These are phyloP conservation scores for Neofusicoccum laricinum DNA, from an alignment of 2,329 filamentous ascomycete species.

Conservation along the genomic window DNA sequence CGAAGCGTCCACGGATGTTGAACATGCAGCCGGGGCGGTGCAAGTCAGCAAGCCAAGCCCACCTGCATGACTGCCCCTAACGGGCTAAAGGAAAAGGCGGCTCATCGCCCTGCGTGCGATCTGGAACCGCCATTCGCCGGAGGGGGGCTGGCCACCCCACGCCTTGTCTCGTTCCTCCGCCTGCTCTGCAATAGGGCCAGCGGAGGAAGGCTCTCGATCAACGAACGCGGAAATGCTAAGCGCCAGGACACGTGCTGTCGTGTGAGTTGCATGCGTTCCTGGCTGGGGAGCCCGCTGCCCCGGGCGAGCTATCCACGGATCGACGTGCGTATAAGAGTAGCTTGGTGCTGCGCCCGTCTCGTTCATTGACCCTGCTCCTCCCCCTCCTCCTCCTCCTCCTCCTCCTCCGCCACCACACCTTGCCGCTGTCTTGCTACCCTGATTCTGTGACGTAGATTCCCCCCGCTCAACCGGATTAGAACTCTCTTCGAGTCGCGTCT, in stretches of 20 bases:
- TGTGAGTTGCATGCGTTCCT: neutral
- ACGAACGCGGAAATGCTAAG: conserved; percentile 1
- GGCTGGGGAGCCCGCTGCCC: neutral
- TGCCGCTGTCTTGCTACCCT: too few relatives aligned
- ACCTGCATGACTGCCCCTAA: neutral
- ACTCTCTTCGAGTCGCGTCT: neutral
- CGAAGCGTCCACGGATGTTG: too few relatives aligned
- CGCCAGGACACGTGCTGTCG: neutral
- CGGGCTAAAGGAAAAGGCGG: neutral
- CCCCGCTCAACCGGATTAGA: neutral
- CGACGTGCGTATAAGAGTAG: conserved; percentile 1
- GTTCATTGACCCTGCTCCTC: neutral
- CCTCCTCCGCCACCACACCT: neutral
- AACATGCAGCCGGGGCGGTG: neutral
- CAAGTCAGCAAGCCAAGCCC: neutral
- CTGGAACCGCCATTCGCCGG: neutral
- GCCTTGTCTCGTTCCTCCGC: neutral
- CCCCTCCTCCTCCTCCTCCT: too few relatives aligned
- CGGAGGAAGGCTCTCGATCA: neutral
- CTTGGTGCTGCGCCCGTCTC: neutral
- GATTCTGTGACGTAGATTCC: too few relatives aligned
- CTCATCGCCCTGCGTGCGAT: neutral
- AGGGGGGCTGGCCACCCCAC: neutral
- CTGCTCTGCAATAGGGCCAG: neutral
- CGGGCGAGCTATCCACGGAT: neutral